Evolutionary conservation across 1,284 basidiomycete species (phyloP), one percentile per base, ranked within the genome.

Genomic region (Ceraceosorus guamensis): DNA sequence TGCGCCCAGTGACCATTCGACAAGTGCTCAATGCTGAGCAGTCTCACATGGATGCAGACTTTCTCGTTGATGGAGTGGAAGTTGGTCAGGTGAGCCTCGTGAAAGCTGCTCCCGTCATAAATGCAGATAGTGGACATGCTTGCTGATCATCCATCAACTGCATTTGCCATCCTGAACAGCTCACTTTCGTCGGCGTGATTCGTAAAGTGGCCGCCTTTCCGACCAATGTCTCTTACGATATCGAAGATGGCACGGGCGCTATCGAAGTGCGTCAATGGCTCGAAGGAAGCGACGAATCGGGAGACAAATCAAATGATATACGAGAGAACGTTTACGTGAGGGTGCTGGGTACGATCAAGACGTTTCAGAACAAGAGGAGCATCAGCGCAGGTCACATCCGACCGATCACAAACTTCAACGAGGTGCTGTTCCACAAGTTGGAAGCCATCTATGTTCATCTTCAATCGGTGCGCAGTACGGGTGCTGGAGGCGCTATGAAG

Each of bases 231-330:
- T 83, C 85, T 24, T 92, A 90, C 76, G 79, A 80, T 61, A 78
- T 98, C 7, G 88, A 93, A 62, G 93, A 98, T 74, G 91, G 91
- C 4, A 90, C 89, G 1, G 93, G 89, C 3, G 81, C 81, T 58
- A 85, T 96, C 34, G 90, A 96, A 70, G 89, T 87, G 30, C 83
- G 91, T 39, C 84, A 87, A 66, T 98, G 93, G 93, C 80, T 87
- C 6, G 89, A 92, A 69, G 81, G 84, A 46, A 80, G 79, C 79
- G 39, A 79, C 72, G 55, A 79, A 81, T 60, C 83, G 83, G 57
- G 79, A 8, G 55, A 54, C 11, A 62, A 66, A 59, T 54, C 63
- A 2, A 61, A 63, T n/a, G 71, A 67, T 30, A 65, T 73, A 14
- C 55, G 90, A 49, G 85, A 88, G 76, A 82, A 85, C 47, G 81